Evolutionary conservation across 495 filamentous ascomycete species (phyloP).

Genomic region (Hypoxylon fuscum): DNA sequence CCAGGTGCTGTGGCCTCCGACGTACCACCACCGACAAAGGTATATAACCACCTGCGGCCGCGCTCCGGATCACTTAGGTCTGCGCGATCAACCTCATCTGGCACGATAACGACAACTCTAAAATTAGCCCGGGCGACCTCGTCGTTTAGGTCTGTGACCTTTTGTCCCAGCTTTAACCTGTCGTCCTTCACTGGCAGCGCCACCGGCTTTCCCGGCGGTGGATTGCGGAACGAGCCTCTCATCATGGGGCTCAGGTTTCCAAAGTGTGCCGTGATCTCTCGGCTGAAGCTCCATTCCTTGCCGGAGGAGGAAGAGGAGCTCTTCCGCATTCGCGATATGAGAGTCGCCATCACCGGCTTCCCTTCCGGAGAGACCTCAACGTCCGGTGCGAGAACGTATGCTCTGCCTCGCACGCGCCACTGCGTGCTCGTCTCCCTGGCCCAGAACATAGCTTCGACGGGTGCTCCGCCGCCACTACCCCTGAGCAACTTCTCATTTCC

Average conservation of each 20-base stretch:
- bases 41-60: conserved; percentile 73
- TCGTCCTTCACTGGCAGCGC: conserved; percentile 55
- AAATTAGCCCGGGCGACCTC: conserved; percentile 79
- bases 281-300: conserved; percentile 70
- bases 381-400: conserved; percentile 71
- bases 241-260: conserved; percentile 82
- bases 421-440: conserved; percentile 72
- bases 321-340: conserved; percentile 60
- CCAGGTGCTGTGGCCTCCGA: conserved; percentile 41
- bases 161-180: conserved; percentile 68
- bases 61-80: conserved; percentile 74
- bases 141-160: conserved; percentile 74
- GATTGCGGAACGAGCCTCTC: conserved; percentile 80
- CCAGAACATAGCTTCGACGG: conserved; percentile 89
- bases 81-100: conserved; percentile 79
- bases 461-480: conserved; percentile 69
- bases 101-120: conserved; percentile 82
- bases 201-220: conserved; percentile 73
- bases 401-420: conserved; percentile 83
- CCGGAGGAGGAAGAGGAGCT: conserved; percentile 29
- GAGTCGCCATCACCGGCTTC: conserved; percentile 48
- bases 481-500: conserved; percentile 35
- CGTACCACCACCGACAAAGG: conserved; percentile 53
- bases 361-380: conserved; percentile 60
- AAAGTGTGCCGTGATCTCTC: conserved; percentile 85